Evolutionary conservation across 2,329 filamentous ascomycete species (phyloP), one percentile per base, ranked within the genome.

Genomic region (Fusarium domesticum): DNA sequence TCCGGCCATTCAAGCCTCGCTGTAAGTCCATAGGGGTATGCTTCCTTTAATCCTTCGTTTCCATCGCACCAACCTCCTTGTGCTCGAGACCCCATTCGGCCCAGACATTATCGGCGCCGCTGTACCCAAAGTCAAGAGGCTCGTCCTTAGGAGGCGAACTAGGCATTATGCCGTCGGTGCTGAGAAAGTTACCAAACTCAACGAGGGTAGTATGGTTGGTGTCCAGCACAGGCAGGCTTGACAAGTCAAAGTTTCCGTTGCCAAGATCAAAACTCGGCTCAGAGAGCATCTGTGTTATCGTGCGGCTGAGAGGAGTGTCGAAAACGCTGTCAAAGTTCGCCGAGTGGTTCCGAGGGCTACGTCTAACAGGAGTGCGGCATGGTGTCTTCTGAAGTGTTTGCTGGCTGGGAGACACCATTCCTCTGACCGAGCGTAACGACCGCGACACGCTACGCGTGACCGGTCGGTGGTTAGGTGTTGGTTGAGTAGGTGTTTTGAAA

Each of bases 401-500:
- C 41, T 74, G 70, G 36, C 59, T 59, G 0, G 77, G 76, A 5
- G 77, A 79, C 31, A 65, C 61, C 15, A 69, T 59, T 3, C 70
- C 69, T 37, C 67, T 65, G 17, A 61, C 66, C 4, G 76, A 76
- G 36, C 75, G 73, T 45, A 80, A 70, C 28, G 79, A 80, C 45
- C 72, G 72, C 10, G 78, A 80, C 12, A 82, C 75, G 61, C 78
- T 82, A 58, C 79, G 73, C 54, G 79, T 84, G 60, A 77, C 77
- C 25, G 75, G 81, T 53, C 77, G 79, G 58, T 81, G 80, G 52
- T 66, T 81, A 2, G 78, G 81, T 2, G 77, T 80, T n/a, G 72
- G 73, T n/a, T 75, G 77, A 2, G 80, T 80, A 1, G 82, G 81
- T 3, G 83, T 85, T 63, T 83, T 83, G 63, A 83, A 80, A 2